Evolutionary conservation across 257 asterid species (phyloP), one percentile per base, ranked within the genome.

Genomic region (Lantana camara): DNA sequence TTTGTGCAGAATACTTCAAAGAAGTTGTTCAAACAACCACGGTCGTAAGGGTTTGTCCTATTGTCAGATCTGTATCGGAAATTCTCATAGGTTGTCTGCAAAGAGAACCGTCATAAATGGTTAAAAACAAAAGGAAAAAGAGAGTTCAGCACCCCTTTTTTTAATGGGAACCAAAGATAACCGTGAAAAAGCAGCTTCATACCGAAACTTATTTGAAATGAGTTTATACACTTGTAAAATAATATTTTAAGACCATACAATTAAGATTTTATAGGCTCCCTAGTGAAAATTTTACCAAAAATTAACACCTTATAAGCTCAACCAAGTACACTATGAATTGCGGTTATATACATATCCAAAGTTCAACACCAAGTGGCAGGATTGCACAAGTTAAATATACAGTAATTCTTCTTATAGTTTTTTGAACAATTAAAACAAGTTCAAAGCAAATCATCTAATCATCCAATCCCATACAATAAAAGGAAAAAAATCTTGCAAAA

Each of bases 31-130:
- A 80, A n/a, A 73, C 95, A 88, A 64, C 99, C 95, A n/a, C 91
- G 96, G 63, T 94, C 77, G 50, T 94, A 88, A 6, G 83, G 91
- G 51, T 90, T 90, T 78, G 80, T 64, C 79, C 98, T 85, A 80
- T 79, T 80, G 66, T 94, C 98, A 27, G 96, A 72, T 82, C 96
- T 82, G 64, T 94, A 90, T 6, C 99, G 95, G 75, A 94, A 90
- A 69, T 94, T 94, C 72, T 94, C 99, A 40, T 94, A 94, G 55
- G 99, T 94, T 8, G 97, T 94, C 98, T 94, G 93, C 63, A 69
- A 70, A 67, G 63, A 35, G 51, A 5, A 73, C 23, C 45, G 15
- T 19, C 15, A 63, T 34, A 64, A 61, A 69, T 20, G 51, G 68
- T 48, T 57, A 20, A 27, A 48, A 19, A 51, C 45, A 61, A 45